Evolutionary conservation across 2,329 filamentous ascomycete species (phyloP).

Genomic region (Fusarium sp.): DNA sequence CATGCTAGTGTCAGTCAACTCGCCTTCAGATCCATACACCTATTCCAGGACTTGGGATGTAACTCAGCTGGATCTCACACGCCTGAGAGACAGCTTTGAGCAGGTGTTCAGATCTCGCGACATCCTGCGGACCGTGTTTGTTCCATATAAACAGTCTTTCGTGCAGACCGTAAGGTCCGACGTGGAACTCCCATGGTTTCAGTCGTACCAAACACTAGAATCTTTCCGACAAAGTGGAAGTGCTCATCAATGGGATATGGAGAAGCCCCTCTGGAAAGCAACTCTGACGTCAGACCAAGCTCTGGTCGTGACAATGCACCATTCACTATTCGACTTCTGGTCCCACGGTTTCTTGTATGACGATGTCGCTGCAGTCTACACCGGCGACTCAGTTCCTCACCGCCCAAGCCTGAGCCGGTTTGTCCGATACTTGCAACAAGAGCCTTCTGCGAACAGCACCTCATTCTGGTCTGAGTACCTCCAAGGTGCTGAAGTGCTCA

Average conservation of each 20-base stretch:
- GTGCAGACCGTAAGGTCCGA: background rate
- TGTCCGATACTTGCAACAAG: background rate
- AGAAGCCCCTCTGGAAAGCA: background rate
- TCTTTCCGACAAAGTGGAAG: background rate
- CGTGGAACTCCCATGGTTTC: background rate
- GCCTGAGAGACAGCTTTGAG: conserved; percentile 14
- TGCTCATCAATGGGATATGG: background rate
- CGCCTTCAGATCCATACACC: conserved; percentile 15
- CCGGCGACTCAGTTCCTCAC: background rate
- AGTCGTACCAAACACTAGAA: background rate
- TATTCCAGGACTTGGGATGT: conserved; percentile 31
- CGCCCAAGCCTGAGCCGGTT: conserved; percentile 1
- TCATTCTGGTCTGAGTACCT: conserved; percentile 9
- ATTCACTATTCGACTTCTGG: conserved; percentile 48
- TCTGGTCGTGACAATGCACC: conserved; percentile 46
- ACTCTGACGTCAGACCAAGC: background rate
- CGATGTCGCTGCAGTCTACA: conserved; percentile 29
- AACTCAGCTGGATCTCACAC: background rate
- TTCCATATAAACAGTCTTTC: conserved; percentile 7
- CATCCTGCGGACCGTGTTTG: conserved; percentile 30
- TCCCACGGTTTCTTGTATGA: conserved; percentile 44
- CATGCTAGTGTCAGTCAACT: conserved; percentile 20
- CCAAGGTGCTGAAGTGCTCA: background rate
- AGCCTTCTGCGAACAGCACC: background rate
- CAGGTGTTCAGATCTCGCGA: conserved; percentile 13